Conservation (phyloP, 441 rosid genomes). For the Eruca vesicaria region DNA sequence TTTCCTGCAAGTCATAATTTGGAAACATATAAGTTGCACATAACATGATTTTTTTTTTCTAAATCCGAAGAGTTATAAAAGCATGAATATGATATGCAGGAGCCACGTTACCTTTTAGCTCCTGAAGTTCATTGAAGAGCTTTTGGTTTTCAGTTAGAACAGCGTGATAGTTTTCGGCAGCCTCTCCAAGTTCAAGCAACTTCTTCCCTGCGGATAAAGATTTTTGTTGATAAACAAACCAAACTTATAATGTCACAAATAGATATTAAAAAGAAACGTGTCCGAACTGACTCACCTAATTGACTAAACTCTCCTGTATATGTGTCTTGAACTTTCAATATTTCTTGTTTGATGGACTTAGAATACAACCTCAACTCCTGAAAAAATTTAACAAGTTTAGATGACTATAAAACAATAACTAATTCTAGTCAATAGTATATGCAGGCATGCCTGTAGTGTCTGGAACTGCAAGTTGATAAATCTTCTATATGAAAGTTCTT, state of each 20-base stretch:
- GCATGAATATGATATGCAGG: neutral
- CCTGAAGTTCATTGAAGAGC: conserved; percentile 89
- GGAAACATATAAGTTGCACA: conserved; percentile 7
- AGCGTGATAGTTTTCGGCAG: conserved; percentile 62
- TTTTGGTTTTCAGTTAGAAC: conserved; percentile 78
- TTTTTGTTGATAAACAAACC: neutral
- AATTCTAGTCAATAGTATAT: neutral
- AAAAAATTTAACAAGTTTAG: conserved; percentile 13
- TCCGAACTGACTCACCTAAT: conserved; percentile 48
- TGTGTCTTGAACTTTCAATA: conserved; percentile 45
- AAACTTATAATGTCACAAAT: conserved; percentile 11
- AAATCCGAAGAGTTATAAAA: neutral
- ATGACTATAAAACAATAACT: neutral
- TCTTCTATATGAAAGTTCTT: conserved; percentile 45
- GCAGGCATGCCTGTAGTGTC: conserved; percentile 54
- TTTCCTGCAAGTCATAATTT: conserved; percentile 53
- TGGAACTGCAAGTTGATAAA: conserved; percentile 51
- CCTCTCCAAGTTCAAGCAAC: conserved; percentile 51
- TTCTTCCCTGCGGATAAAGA: conserved; percentile 42
- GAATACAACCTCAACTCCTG: conserved; percentile 73
- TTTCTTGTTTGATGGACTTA: conserved; percentile 61
- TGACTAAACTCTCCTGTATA: conserved; percentile 47
- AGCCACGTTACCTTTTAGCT: conserved; percentile 64
- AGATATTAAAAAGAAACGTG: neutral
- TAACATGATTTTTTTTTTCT: neutral